Evolutionary conservation across 257 asterid genomes (phyloP), one percentile per base, ranked within the genome.

Genomic region (Solanum sitiens): DNA sequence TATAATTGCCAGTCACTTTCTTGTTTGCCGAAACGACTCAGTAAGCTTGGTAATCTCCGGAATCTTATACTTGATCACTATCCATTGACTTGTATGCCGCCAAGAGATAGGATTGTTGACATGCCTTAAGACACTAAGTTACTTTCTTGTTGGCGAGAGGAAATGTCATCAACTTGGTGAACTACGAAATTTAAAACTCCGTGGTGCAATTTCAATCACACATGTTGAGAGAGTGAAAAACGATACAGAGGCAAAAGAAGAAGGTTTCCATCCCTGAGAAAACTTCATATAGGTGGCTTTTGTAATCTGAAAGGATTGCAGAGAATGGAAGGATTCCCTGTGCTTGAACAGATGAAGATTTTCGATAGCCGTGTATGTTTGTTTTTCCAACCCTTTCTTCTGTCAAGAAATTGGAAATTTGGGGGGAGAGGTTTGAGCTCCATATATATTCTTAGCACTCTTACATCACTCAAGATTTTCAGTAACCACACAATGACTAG

Each of bases 241-340:
- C 8, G 71, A 11, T 23, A 63, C 0, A 1, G 32, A 63, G 15
- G 71, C 7, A 63, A 63, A 63, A n/a, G 71, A 56, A 42, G 42
- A 71, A 59, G 33, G 37, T 91, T 89, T 72, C 87, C 87, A 15
- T 83, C 84, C 18, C 37, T 89, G 20, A 30, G 82, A 15, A 3
- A 6, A 6, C 87, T 91, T 11, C 0, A 0, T 2, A 84, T n/a
- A n/a, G n/a, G n/a, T n/a, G n/a, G n/a, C n/a, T n/a, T 90, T 5
- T 87, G 79, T n/a, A 53, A 72, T 73, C 88, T 90, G 37, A 86
- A 82, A 86, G 88, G 89, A 45, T 65, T 91, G 39, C 40, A n/a
- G 53, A 74, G 13, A 84, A 9, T 25, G 72, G 71, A 44, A 77
- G 86, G 32, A 47, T 87, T 86, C 45, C 87, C 92, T 6, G 9